Evolutionary conservation across 768 basidiomycete species (phyloP).

Genomic region (Paxillus ammoniavirescens): DNA sequence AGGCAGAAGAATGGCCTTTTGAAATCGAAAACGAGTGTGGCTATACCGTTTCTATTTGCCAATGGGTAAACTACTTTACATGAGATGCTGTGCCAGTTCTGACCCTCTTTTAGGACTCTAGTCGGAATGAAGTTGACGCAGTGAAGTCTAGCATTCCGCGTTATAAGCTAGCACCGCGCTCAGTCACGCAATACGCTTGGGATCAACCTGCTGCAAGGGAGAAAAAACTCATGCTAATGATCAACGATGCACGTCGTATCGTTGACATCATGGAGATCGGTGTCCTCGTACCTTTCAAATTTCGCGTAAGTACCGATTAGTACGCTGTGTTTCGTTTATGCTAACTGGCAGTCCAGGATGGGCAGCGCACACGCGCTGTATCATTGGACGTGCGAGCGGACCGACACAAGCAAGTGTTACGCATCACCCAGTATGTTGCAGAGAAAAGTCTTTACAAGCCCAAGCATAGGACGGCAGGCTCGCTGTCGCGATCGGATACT

Average conservation of each 20-base stretch:
- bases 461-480: conserved; percentile 46
- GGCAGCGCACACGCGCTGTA: conserved; percentile 59
- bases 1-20: conserved; percentile 82
- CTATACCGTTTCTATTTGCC: conserved; percentile 62
- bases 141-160: conserved; percentile 36
- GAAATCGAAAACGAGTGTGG: conserved; percentile 87
- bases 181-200: conserved; percentile 80
- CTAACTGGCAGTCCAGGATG: conserved; percentile 37
- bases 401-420: conserved; percentile 77
- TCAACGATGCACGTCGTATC: conserved; percentile 58
- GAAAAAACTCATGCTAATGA: conserved; percentile 70
- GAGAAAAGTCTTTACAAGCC: conserved; percentile 89
- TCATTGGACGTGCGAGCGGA: conserved; percentile 94
- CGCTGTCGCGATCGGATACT: conserved; percentile 62
- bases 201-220: conserved; percentile 83
- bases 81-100: conserved; percentile 5
- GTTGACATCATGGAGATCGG: conserved; percentile 98
- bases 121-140: conserved; percentile 37
- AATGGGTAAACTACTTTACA: conserved; percentile 53
- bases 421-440: conserved; percentile 83
- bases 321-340: not conserved
- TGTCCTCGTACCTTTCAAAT: conserved; percentile 84
- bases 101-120: conserved; percentile 41
- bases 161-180: conserved; percentile 60
- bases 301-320: conserved; percentile 49